Conservation (phyloP, 2,329 filamentous ascomycete genomes). For the Botrytis aclada region DNA sequence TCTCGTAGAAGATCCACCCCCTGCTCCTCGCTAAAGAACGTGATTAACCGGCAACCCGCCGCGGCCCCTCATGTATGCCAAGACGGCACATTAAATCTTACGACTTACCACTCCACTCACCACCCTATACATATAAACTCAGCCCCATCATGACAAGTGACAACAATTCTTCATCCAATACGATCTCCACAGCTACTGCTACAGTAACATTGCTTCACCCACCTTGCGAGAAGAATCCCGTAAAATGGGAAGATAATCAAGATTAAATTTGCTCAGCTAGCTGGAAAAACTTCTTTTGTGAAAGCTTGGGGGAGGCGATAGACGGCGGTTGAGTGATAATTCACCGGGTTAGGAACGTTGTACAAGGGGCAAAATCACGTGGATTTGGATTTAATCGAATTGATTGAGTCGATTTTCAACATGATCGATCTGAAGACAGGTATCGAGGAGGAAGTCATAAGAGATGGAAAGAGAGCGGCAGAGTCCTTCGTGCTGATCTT, state of each 20-base stretch:
- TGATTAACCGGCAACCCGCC: not conserved
- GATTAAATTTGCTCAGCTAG: not conserved
- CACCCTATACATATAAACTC: not conserved
- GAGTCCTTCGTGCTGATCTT: not conserved
- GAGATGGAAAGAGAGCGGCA: not conserved
- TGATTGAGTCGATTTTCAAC: not conserved
- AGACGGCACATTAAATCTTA: not conserved
- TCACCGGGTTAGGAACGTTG: not conserved
- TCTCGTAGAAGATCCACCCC: not conserved
- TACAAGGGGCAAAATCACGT: not conserved
- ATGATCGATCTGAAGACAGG: not conserved
- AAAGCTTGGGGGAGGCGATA: not conserved
- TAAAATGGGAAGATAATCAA: not conserved
- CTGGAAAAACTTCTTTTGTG: not conserved
- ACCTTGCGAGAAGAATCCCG: not conserved
- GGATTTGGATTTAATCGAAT: not conserved
- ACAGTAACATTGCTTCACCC: not conserved
- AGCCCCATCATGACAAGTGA: not conserved
- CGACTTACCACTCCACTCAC: not conserved
- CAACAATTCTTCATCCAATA: not conserved
- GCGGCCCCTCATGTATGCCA: not conserved
- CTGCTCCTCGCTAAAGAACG: not conserved
- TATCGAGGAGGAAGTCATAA: not conserved
- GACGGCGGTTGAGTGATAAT: not conserved
- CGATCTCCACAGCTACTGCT: not conserved